A percentile compares a stretch with the other conserved stretches of the same genome.
Evolutionary conservation across 768 basidiomycete genomes (phyloP).

Genomic region (Russula brevipes): DNA sequence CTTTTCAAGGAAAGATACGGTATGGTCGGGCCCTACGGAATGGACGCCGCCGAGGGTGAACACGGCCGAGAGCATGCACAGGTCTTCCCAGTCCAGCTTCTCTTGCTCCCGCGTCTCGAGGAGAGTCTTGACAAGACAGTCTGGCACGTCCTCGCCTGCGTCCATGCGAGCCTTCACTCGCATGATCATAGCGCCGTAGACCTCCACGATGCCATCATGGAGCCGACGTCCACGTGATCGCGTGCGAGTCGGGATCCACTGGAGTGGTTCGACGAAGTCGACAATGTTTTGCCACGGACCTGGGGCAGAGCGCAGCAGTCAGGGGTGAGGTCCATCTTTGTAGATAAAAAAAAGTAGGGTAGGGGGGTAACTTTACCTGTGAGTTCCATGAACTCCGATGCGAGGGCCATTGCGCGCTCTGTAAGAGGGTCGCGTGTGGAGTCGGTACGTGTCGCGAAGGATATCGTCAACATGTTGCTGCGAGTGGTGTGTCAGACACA

Average conservation of each 20-base stretch:
- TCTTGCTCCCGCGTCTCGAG: conserved; percentile 31
- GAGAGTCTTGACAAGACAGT: conserved; percentile 35
- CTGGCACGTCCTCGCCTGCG: conserved; percentile 32
- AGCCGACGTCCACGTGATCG: conserved; percentile 38
- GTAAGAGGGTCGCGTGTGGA: conserved; percentile 39
- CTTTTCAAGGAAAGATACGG: neutral
- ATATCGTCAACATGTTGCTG: conserved; percentile 44
- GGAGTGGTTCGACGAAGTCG: conserved; percentile 43
- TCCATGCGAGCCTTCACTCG: conserved; percentile 31
- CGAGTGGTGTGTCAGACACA: conserved; percentile 1
- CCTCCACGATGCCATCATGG: conserved; percentile 32
- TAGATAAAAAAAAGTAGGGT: too few relatives aligned
- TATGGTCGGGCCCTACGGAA: conserved; percentile 22
- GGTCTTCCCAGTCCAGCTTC: conserved; percentile 32
- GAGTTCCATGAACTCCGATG: conserved; percentile 42
- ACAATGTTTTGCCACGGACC: conserved; percentile 43
- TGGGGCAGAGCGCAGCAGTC: neutral
- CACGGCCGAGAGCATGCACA: conserved; percentile 34
- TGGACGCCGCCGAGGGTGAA: conserved; percentile 37
- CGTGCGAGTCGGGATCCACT: conserved; percentile 38
- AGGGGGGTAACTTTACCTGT: conserved; percentile 21
- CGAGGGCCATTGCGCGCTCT: conserved; percentile 34
- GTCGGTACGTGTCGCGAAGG: conserved; percentile 42
- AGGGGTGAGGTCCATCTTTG: neutral
- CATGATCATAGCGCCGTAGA: conserved; percentile 34